These are phyloP conservation scores for Chara braunii DNA, from an alignment of 139 green algal species.

Conservation along the genomic window DNA sequence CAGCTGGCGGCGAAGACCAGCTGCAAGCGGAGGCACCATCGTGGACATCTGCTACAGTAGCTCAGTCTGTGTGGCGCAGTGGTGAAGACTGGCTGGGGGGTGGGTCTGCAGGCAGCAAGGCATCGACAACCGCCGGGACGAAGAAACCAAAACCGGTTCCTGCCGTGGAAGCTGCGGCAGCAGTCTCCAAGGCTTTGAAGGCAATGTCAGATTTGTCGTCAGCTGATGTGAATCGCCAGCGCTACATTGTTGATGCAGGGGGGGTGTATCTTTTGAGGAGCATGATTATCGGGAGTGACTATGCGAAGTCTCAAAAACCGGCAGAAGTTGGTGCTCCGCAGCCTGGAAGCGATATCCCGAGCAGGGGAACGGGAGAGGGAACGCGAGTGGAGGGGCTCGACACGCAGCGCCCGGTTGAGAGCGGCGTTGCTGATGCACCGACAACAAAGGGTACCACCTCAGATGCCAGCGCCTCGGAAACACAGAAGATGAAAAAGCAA, in stretches of 20 bases:
- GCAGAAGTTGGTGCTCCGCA: neutral
- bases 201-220: neutral
- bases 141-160: neutral
- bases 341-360: no score
- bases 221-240: neutral
- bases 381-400: neutral
- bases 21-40: no score
- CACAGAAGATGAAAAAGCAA: conserved; percentile 6
- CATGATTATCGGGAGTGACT: no score
- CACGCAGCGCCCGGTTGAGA: no score
- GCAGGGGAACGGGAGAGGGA: neutral
- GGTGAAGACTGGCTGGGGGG: no score
- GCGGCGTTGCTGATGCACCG: no score
- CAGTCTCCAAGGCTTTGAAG: neutral
- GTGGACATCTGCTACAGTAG: no score
- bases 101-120: no score
- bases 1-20: no score
- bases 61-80: no score
- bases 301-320: neutral
- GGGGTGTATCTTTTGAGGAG: neutral
- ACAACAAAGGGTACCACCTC: neutral
- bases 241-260: neutral
- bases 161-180: neutral
- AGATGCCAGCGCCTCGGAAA: neutral
- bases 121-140: no score